Base-by-base conservation (phyloP, 257 asterid genomes). In the Plectranthus barbatus region DNA sequence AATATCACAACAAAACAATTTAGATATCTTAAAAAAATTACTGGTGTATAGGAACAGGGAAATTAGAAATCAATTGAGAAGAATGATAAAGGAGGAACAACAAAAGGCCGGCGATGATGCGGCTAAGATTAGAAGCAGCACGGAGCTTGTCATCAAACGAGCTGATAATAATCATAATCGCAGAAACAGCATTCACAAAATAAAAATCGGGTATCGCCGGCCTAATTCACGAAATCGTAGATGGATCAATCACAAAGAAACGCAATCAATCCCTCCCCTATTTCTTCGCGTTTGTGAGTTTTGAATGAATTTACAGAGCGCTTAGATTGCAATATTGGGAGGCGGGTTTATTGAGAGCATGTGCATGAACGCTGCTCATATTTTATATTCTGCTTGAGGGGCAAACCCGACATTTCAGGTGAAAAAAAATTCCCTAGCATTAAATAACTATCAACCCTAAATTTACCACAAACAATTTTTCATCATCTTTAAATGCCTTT, bases 1-100 rank as follows among this genome's bases (percentile, higher is more conserved):
- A 54, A 64, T 60, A 70, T 50, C 68, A 36, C 20, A 40, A 40
- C 31, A 40, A 10, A 15, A 47, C 44, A 59, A 24, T n/a, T 23
- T 3, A 36, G n/a, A n/a, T n/a, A 31, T 67, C 5, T 46, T 11
- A 0, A 9, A 1, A 21, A 24, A 14, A 36, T 77, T 71, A 82
- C 71, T 80, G 96, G 58, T 90, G 97, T 93, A 93, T 93, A 90
- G 96, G 99, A 84, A 83, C 60, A 41, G 95, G 88, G 54, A 93
- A 93, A 90, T 93, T 93, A 12, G 99, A 93, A 75, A 93, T 86
- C 73, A 90, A 82, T 72, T 78, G 88, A 42, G 66, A 84, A 0
- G 99, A 92, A 73, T 92, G 97, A 68, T 77, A 92, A 42, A 88
- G 84, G 50, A 92, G 91, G 77, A 92, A 86, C 19, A 92, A 81